Evolutionary conservation across 305 asterid genomes (phyloP).

Genomic region (Solanum chacoense): DNA sequence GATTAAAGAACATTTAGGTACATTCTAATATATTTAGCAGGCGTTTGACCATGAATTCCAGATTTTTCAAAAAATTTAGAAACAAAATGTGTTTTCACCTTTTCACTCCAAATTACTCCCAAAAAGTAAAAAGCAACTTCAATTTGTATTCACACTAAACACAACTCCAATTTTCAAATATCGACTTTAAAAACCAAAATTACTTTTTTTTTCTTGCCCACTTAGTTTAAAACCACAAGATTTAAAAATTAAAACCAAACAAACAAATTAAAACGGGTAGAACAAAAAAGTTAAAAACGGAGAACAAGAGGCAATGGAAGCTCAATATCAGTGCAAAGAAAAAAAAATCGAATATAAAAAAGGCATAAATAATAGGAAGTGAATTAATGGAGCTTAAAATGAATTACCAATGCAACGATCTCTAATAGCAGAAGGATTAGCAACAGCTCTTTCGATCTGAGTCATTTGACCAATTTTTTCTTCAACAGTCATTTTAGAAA

Average conservation of each 20-base stretch:
- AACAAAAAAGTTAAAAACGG: neutral
- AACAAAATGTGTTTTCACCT: neutral
- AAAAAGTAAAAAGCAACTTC: neutral
- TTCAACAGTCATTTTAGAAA: slow-evolving; percentile 64
- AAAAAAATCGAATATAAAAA: neutral
- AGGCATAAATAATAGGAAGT: neutral
- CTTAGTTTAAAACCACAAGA: neutral
- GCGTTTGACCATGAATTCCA: neutral
- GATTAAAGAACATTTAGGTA: neutral
- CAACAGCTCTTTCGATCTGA: slow-evolving; percentile 85
- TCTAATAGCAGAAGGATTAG: slow-evolving; percentile 44
- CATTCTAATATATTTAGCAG: neutral
- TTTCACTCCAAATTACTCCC: neutral
- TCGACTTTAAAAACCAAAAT: neutral
- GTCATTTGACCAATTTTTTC: slow-evolving; percentile 90
- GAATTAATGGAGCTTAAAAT: neutral
- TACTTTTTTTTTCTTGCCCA: neutral
- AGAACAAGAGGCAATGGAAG: neutral
- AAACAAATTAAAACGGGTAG: neutral
- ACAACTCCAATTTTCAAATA: neutral
- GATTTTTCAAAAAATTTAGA: no score
- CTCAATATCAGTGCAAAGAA: neutral
- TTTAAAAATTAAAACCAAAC: no score
- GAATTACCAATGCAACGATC: slow-evolving; percentile 44
- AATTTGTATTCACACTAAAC: neutral